phyloP scores from a whole-genome alignment of 495 filamentous ascomycete genomes.

The Lichina pygmaea region DNA sequence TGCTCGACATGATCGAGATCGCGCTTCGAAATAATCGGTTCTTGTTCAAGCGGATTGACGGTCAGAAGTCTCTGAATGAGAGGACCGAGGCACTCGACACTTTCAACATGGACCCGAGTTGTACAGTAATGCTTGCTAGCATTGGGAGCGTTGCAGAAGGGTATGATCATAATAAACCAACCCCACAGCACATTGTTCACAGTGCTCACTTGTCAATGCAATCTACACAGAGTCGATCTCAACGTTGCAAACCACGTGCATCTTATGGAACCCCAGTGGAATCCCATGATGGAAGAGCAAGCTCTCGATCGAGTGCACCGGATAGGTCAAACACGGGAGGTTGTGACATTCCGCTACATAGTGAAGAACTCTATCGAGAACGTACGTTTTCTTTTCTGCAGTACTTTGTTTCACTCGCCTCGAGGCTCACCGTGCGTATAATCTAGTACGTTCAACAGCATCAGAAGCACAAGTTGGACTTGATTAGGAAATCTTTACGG shows the following conservation, averaged over 20 bases:
- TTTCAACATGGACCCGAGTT: constrained; percentile 6
- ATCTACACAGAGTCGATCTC: constrained; percentile 7
- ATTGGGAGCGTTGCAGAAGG: constrained; percentile 11
- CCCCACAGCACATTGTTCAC: not conserved
- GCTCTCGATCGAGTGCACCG: constrained; percentile 11
- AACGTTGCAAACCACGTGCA: constrained; percentile 8
- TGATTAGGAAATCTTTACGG: not conserved
- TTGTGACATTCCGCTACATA: constrained; percentile 9
- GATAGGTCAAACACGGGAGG: constrained; percentile 9
- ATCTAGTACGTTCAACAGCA: constrained; percentile 4
- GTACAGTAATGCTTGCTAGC: constrained; percentile 9
- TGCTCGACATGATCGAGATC: constrained; percentile 2
- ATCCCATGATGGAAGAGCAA: constrained; percentile 11
- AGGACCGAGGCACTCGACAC: constrained; percentile 4
- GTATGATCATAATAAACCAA: constrained; percentile 2
- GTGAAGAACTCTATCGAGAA: constrained; percentile 10
- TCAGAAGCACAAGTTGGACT: constrained; percentile 4
- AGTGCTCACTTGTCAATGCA: not conserved
- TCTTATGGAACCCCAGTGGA: constrained; percentile 12
- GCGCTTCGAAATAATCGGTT: not conserved
- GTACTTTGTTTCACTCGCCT: not conserved
- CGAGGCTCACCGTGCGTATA: not conserved
- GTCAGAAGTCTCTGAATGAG: constrained; percentile 3
- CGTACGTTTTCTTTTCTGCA: not conserved
- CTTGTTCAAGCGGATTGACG: constrained; percentile 7